Base-by-base conservation (phyloP, 176 grass and related monocot species). In the Dactylis glomerata region DNA sequence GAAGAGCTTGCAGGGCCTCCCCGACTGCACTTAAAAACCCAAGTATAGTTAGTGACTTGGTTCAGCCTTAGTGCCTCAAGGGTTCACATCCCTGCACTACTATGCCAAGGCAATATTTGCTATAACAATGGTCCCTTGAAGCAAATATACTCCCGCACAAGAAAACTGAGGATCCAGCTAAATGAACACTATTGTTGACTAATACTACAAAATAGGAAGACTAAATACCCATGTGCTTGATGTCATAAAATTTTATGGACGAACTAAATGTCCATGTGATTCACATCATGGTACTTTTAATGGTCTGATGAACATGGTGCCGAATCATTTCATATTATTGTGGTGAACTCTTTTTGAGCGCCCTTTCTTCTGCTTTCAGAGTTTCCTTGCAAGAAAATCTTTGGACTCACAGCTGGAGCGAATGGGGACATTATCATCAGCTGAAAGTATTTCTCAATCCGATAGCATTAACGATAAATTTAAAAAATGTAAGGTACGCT, bases 361-460 rank as follows among this genome's bases (percentile, higher is more conserved):
- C 70, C n/a, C 6, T 87, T 73, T 77, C 28, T 90, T 82, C 30
- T 76, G 44, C 47, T 84, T 89, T 70, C 87, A 96, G 96, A 99
- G 91, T 86, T 96, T 91, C 88, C 71, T 99, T 74, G 96, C 84
- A 58, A 91, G 91, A 86, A 96, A 96, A 82, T 96, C 90, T 11
- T 83, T 99, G 83, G 92, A 94, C 80, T 89, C 32, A 10, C 96
- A 99, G 42, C 86, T 99, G 76, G 89, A 89, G 74, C 74, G 32
- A 83, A 94, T 99, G 87, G 93, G 88, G 14, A 80, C 83, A 67
- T 71, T 99, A 74, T 89, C 86, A 85, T 86, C 90, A 79, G 55
- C 83, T 91, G 96, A 94, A 87, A 93, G 87, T 90, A 92, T 96
- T 83, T 87, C 86, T 64, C 78, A 74, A 63, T 87, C 87, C 41